phyloP scores from a whole-genome alignment of 1,139 yeast genomes.

The Suhomyces terraborum region DNA sequence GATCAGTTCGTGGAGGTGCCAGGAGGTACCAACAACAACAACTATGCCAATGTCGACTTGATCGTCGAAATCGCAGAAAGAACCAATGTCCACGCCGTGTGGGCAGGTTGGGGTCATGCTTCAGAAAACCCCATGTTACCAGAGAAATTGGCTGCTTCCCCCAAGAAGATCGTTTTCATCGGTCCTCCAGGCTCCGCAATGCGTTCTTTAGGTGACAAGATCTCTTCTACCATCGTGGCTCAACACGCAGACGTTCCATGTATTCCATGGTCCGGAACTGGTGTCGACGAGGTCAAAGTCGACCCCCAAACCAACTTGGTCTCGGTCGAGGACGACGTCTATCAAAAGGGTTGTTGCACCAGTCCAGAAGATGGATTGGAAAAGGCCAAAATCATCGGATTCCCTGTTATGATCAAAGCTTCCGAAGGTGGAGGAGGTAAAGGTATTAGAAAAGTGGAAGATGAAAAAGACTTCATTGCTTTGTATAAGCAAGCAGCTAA shows the following conservation, averaged over 20 bases:
- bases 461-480: constrained; percentile 67
- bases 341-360: constrained; percentile 83
- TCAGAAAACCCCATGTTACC: constrained; percentile 96
- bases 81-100: constrained; percentile 94
- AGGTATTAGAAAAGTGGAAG: constrained; percentile 91
- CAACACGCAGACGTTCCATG: constrained; percentile 98
- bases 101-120: constrained; percentile 99
- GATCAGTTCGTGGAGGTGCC: constrained; percentile 98
- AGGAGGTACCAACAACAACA: constrained; percentile 98
- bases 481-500: constrained; percentile 87
- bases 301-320: constrained; percentile 76
- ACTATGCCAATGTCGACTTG: constrained; percentile 95
- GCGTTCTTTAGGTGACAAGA: constrained; percentile 99
- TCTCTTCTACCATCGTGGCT: constrained; percentile 95
- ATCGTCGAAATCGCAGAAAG: constrained; percentile 97
- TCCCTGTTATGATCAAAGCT: constrained; percentile 96
- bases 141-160: constrained; percentile 87
- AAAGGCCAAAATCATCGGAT: constrained; percentile 84
- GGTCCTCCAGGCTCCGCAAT: constrained; percentile 99
- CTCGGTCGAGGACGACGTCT: constrained; percentile 80
- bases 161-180: constrained; percentile 84
- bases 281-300: constrained; percentile 76
- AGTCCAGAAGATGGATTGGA: constrained; percentile 85
- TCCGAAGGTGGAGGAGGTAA: constrained; percentile 99
- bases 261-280: constrained; percentile 99